A percentile compares a stretch with the other conserved stretches of the same genome.
Conservation (phyloP, 495 filamentous ascomycete genomes). For the Podospora sp. region DNA sequence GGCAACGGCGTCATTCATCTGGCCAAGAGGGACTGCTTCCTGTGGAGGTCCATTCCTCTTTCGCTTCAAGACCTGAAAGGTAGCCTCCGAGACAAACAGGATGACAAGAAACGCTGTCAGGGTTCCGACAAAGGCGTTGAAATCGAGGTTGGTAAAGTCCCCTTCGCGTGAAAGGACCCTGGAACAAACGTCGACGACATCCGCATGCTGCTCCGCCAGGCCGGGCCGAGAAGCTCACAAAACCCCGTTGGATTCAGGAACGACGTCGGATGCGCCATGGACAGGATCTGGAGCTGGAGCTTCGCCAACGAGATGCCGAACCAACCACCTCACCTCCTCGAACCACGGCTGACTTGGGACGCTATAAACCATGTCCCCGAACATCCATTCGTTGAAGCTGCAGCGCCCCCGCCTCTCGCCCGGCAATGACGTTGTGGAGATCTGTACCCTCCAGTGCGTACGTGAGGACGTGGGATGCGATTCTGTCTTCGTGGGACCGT, state of each 20-base stretch:
- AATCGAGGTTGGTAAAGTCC: background rate
- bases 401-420: background rate
- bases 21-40: no score
- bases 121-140: background rate
- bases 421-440: background rate
- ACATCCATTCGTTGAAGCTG: background rate
- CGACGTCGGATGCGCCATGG: background rate
- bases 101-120: background rate
- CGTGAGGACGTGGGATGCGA: background rate
- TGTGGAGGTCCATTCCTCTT: no score
- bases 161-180: background rate
- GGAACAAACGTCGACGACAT: no score
- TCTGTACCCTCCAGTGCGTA: background rate
- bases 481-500: background rate
- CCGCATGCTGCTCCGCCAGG: no score
- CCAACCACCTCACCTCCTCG: background rate
- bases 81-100: background rate
- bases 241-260: background rate
- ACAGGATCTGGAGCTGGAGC: background rate
- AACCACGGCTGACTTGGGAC: background rate
- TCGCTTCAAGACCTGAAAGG: no score
- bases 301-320: background rate
- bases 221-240: background rate
- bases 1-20: no score
- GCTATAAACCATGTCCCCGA: background rate